A percentile compares a stretch with the other conserved stretches of the same genome.
phyloP scores from a whole-genome alignment of 495 filamentous ascomycete genomes.

The Xylaria palmicola region DNA sequence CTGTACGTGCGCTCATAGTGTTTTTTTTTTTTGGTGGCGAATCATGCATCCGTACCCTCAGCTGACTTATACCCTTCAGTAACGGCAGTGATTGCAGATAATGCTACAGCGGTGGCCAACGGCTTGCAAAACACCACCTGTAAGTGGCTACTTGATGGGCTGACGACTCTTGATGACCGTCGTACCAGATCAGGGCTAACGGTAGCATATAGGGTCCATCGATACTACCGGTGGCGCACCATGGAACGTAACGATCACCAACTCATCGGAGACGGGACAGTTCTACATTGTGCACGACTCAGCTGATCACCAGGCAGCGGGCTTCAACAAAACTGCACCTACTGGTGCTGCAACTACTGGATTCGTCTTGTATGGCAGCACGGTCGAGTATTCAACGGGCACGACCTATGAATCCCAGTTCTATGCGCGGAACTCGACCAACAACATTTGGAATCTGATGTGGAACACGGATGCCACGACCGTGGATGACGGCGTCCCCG shows the following conservation, averaged over 20 bases:
- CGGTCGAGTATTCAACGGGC: neutral
- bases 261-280: neutral
- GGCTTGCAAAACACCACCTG: neutral
- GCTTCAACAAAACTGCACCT: neutral
- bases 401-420: neutral
- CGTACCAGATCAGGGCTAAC: neutral
- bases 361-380: neutral
- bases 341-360: neutral
- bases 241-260: neutral
- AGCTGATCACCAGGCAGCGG: neutral
- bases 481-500: neutral
- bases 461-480: neutral
- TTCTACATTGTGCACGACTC: neutral
- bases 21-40: neutral
- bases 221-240: neutral
- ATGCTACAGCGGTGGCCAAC: neutral
- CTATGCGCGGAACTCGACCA: neutral
- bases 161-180: too few species aligned
- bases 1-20: neutral
- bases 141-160: neutral
- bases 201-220: neutral
- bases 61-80: neutral
- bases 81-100: neutral
- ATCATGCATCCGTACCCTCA: neutral
- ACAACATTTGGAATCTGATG: neutral